Percentiles rank a stretch among this genome's conserved stretches.
Evolutionary conservation across 176 grass and related monocot genomes (phyloP).

Genomic region (Bothriochloa decipiens): DNA sequence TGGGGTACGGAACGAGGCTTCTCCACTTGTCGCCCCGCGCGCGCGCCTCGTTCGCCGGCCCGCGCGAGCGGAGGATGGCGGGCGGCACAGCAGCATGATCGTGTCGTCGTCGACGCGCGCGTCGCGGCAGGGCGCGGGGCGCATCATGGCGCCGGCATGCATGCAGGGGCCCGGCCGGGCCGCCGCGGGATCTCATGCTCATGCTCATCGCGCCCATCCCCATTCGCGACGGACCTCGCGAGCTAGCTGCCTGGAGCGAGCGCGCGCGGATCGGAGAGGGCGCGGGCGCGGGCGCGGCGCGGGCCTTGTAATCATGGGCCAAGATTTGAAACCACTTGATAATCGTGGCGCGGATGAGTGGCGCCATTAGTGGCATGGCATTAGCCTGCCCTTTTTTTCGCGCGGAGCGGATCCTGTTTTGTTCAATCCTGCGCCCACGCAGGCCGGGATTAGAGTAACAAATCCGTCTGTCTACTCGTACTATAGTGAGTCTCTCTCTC

Average conservation of each 20-base stretch:
- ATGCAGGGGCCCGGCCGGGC: not conserved
- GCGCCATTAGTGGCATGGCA: constrained; percentile 29
- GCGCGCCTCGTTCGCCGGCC: constrained; percentile 44
- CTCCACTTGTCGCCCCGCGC: constrained; percentile 39
- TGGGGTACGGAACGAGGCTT: constrained; percentile 33
- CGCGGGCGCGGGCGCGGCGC: not conserved
- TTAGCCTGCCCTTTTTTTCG: not conserved
- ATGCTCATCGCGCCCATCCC: not conserved
- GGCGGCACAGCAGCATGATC: constrained; percentile 51
- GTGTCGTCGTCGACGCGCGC: constrained; percentile 54
- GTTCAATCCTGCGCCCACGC: constrained; percentile 53
- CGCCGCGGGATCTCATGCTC: constrained; percentile 37
- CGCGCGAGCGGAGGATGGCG: no score
- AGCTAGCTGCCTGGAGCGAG: not conserved
- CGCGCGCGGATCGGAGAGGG: not conserved
- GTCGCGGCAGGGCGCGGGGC: constrained; percentile 5
- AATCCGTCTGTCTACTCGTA: not conserved
- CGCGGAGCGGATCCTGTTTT: constrained; percentile 52
- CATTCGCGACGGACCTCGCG: not conserved
- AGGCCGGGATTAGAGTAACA: constrained; percentile 21
- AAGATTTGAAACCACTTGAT: constrained; percentile 54
- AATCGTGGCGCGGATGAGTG: constrained; percentile 49
- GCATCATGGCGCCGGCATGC: constrained; percentile 56
- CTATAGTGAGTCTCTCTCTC: not conserved
- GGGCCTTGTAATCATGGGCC: constrained; percentile 60